Evolutionary conservation across 2,329 filamentous ascomycete genomes (phyloP), one percentile per base, ranked within the genome.

Genomic region (Penicillium sp.): DNA sequence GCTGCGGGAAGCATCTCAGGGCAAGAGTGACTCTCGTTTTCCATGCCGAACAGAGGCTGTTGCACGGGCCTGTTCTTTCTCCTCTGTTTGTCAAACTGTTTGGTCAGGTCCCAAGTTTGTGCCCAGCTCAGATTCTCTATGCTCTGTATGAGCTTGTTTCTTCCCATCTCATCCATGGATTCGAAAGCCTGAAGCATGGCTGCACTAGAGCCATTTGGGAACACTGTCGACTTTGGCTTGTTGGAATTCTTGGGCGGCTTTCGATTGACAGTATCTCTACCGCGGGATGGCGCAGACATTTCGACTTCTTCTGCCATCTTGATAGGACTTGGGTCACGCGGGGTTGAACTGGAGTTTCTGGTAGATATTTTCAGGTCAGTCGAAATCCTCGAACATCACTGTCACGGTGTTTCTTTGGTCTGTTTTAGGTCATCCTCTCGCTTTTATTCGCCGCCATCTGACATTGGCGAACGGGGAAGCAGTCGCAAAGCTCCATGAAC

Each of bases 1-100:
- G 61, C 66, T 24, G 51, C 63, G 6, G 47, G 38, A 24, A 70
- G 61, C 13, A 54, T 38, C 40, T 69, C 65, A 8, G 62, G 64
- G 32, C 60, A 56, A 7, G 54, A 44, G 29, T 43, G 24, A n/a
- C 20, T 26, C 34, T 55, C 53, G 13, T 51, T 32, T 26, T 51
- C 48, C 53, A 45, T 52, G 18, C 53, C 48, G n/a, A 52, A 24
- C 5, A 24, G 11, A 38, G 22, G n/a, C 31, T 20, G 50, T 6
- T 43, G n/a, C 31, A 43, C 31, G 2, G 52, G 38, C 18, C 20
- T 35, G 3, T 29, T 35, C 11, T 31, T 14, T 43, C 35, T 34
- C 4, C 38, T 55, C 11, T 34, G 16, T 38, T 46, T 38, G 18
- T 39, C 40, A 11, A 52, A 29, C 20, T 53, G 52, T 39, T 50